Evolutionary conservation across 2,329 filamentous ascomycete species (phyloP), one percentile per base, ranked within the genome.

Genomic region (Penicillium sp.): DNA sequence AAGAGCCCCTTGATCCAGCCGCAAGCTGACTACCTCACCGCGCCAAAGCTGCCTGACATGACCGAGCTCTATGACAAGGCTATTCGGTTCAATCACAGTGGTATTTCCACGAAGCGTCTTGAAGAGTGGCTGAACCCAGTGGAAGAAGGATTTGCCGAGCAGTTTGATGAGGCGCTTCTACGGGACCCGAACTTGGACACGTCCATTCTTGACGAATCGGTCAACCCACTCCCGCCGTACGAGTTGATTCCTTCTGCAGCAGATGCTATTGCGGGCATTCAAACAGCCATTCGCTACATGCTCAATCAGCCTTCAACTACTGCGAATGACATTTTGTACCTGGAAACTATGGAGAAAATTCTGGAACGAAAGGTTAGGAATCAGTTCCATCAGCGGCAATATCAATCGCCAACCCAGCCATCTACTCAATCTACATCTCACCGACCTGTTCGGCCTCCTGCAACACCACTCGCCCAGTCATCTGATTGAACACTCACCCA

Each of bases 211-310:
- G 57, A 62, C 52, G 60, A 60, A 14, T 24, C 57, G 4, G 27
- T 60, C 14, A 44, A 49, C 6, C 24, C 47, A 4, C 24, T 50
- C 2, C 43, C 49, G 4, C 10, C 19, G 1, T 19, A 56, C 16
- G 50, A 56, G n/a, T 16, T 50, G 6, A 35, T 50, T 13, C 58
- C 54, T 6, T 9, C 47, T 4, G 18, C 58, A 6, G 13, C 18
- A 10, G 55, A 51, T 18, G 59, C 55, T 16, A 43, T 55, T 1
- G n/a, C 37, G 22, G 46, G 40, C 2, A 40, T 60, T 31, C 59
- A 58, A 35, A 55, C 59, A 3, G 51, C 55, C 6, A 58, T 58
- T n/a, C 46, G 46, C n/a, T 58, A 54, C 19, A 41, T 60, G 46
- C 44, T 52, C 27, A 51, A 55, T 33, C 55, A 60, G 27, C 9